Percentiles rank a stretch among this genome's conserved stretches.
Conservation (phyloP, 139 green algal genomes). For the Astrephomene gubernaculifera region DNA sequence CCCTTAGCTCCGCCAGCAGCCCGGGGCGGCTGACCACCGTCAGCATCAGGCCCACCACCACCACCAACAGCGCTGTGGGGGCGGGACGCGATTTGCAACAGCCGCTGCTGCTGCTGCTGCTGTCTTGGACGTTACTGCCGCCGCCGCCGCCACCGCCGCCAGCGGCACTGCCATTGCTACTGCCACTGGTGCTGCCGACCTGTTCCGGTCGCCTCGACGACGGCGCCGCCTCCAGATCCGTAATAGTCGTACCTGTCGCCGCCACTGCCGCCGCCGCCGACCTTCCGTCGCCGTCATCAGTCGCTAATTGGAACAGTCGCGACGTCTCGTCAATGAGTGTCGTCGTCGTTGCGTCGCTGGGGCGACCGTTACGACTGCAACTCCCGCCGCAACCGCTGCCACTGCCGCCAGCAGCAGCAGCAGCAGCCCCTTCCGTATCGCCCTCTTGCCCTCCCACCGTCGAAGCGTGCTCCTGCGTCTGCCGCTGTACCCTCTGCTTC, state of each 20-base stretch:
- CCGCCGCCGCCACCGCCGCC: conserved; percentile 12
- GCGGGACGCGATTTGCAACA: too few species aligned
- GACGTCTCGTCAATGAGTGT: too few species aligned
- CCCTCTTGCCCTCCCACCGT: too few species aligned
- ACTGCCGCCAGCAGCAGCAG: too few species aligned
- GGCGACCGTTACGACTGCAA: too few species aligned
- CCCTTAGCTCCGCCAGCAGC: conserved; percentile 53
- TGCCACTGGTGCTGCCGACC: background rate
- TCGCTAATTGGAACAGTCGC: background rate
- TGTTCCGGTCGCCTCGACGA: too few species aligned
- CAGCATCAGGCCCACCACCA: conserved; percentile 74
- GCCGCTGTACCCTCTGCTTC: too few species aligned
- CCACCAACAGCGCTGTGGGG: conserved; percentile 77
- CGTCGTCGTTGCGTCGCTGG: too few species aligned
- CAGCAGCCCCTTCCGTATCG: too few species aligned
- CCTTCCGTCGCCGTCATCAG: background rate
- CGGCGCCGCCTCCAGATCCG: background rate
- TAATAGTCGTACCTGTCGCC: background rate
- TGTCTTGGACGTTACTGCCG: background rate
- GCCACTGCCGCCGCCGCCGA: background rate
- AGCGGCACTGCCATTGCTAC: background rate
- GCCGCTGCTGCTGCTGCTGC: too few species aligned
- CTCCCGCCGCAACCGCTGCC: background rate
- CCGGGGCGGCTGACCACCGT: conserved; percentile 43
- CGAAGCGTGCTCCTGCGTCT: too few species aligned